Conservation (phyloP, 1,139 yeast species). For the Tardiomyces depauwii region DNA sequence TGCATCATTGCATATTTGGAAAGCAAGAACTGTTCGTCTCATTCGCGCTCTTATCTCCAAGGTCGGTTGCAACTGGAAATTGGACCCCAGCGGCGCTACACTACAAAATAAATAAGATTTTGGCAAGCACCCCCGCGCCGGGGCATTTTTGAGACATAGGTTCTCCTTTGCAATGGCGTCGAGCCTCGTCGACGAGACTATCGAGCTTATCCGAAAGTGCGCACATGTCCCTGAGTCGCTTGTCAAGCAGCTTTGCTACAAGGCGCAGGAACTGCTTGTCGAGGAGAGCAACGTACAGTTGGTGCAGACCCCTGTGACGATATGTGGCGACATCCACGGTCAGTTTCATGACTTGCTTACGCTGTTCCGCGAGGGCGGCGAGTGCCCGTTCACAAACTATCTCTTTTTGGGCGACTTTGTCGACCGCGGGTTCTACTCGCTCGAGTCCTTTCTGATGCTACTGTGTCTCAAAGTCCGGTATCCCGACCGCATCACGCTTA, state of each 20-base stretch:
- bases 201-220: slow-evolving; percentile 54
- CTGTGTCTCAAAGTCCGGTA: slow-evolving; percentile 79
- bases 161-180: too few relatives aligned
- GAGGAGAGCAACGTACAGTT: slow-evolving; percentile 89
- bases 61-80: too few relatives aligned
- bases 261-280: slow-evolving; percentile 82
- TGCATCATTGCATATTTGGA: too few relatives aligned
- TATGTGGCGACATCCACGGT: slow-evolving; percentile 97
- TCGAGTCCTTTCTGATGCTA: slow-evolving; percentile 68
- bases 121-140: too few relatives aligned
- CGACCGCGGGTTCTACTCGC: slow-evolving; percentile 93
- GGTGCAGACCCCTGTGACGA: slow-evolving; percentile 92
- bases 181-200: slow-evolving; percentile 27
- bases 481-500: slow-evolving; percentile 89
- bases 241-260: slow-evolving; percentile 69
- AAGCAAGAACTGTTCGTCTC: too few relatives aligned
- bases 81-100: too few relatives aligned
- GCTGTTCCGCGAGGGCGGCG: slow-evolving; percentile 74
- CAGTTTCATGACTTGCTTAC: slow-evolving; percentile 89
- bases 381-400: slow-evolving; percentile 68
- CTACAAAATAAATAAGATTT: too few relatives aligned
- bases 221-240: slow-evolving; percentile 75
- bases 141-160: too few relatives aligned
- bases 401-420: slow-evolving; percentile 73
- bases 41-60: too few relatives aligned